Evolutionary conservation across 495 filamentous ascomycete genomes (phyloP).

Genomic region (Aspergillus ostianus): DNA sequence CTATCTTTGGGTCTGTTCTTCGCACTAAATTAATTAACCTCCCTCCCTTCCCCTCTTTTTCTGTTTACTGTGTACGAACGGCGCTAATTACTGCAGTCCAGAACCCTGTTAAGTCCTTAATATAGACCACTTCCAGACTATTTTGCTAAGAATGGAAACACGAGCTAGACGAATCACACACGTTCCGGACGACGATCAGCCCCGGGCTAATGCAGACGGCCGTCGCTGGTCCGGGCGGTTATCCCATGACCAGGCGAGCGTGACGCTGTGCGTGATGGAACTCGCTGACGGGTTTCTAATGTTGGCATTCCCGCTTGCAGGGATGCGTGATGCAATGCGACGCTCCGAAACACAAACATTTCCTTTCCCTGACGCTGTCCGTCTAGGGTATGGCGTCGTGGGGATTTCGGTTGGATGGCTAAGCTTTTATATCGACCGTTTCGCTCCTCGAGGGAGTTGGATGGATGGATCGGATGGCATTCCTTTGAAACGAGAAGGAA

Average conservation of each 20-base stretch:
- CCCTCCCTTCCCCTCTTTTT: background rate
- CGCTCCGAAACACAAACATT: background rate
- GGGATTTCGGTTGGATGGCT: background rate
- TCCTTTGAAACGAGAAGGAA: background rate
- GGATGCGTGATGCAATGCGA: background rate
- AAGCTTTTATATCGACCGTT: background rate
- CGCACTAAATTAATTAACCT: background rate
- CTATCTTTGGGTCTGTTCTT: slow-evolving; percentile 1
- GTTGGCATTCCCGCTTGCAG: background rate
- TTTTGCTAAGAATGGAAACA: slow-evolving; percentile 1
- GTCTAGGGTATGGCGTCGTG: background rate
- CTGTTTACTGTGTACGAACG: background rate
- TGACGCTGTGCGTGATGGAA: background rate
- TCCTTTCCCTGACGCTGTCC: background rate
- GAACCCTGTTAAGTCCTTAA: slow-evolving; percentile 4
- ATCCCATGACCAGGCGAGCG: background rate
- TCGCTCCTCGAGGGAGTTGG: background rate
- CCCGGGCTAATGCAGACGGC: background rate
- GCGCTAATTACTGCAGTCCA: background rate
- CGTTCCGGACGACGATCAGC: background rate
- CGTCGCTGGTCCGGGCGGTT: background rate
- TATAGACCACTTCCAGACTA: slow-evolving; percentile 10
- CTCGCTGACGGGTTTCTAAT: background rate
- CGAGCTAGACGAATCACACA: background rate
- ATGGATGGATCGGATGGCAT: background rate